These are phyloP conservation scores for Ettlia oleoabundans DNA, from an alignment of 139 green algal species.

Conservation along the genomic window DNA sequence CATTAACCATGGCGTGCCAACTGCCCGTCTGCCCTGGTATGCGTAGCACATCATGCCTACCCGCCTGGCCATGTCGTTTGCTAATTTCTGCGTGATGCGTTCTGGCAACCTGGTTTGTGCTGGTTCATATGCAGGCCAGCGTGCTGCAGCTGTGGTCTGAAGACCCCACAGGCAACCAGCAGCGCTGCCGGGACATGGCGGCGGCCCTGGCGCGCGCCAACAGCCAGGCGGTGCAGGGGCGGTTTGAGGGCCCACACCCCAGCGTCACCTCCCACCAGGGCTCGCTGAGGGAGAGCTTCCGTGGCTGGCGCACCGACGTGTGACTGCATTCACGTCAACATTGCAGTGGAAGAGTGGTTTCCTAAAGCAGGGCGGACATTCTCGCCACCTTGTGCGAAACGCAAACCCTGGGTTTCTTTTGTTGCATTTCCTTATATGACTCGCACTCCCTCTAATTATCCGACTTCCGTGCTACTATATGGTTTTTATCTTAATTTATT, in stretches of 20 bases:
- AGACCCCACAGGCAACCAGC: constrained; percentile 24
- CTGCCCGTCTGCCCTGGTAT: too few relatives aligned
- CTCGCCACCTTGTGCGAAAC: background rate
- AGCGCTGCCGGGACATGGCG: constrained; percentile 51
- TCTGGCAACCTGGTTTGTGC: background rate
- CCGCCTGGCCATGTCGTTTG: background rate
- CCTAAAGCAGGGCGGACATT: too few relatives aligned
- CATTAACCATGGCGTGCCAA: too few relatives aligned
- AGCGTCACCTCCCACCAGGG: constrained; percentile 44
- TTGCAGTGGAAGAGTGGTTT: too few relatives aligned
- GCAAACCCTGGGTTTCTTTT: background rate
- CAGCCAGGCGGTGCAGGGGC: constrained; percentile 51
- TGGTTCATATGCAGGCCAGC: constrained; percentile 45
- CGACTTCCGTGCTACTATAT: too few relatives aligned
- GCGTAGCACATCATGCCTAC: too few relatives aligned
- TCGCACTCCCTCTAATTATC: too few relatives aligned
- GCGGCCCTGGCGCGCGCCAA: constrained; percentile 69
- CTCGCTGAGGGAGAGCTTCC: constrained; percentile 63
- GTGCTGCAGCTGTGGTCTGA: constrained; percentile 65
- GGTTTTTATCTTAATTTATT: too few relatives aligned
- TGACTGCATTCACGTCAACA: too few relatives aligned
- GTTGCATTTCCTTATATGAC: background rate
- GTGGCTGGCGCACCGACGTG: constrained; percentile 53
- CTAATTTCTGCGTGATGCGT: background rate
- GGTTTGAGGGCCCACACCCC: constrained; percentile 65